Percentiles rank a stretch among this genome's conserved stretches.
Evolutionary conservation across 495 filamentous ascomycete genomes (phyloP).

Genomic region (Penicillium paradoxum): DNA sequence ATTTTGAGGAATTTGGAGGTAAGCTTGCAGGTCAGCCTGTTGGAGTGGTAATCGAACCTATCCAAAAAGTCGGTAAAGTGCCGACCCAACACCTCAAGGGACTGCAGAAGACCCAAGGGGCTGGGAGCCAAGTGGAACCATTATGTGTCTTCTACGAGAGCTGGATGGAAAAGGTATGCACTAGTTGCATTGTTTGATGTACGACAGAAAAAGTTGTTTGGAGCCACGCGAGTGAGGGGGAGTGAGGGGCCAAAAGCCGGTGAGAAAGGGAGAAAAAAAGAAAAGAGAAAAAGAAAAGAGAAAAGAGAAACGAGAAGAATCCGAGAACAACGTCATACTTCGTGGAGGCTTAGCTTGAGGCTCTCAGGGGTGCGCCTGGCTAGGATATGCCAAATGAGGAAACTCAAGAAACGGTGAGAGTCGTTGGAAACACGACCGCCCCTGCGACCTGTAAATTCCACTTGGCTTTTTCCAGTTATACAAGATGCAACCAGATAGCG

Average conservation of each 20-base stretch:
- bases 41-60: conserved; percentile 8
- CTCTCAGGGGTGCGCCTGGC: conserved; percentile 4
- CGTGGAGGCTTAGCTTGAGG: conserved; percentile 1
- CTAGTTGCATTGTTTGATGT: conserved; percentile 16
- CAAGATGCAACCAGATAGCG: neutral
- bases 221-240: conserved; percentile 20
- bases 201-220: conserved; percentile 16
- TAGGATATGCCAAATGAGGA: conserved; percentile 2
- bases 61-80: conserved; percentile 28
- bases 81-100: conserved; percentile 23
- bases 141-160: conserved; percentile 9
- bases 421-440: conserved; percentile 1
- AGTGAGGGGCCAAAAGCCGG: conserved; percentile 23
- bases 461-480: neutral
- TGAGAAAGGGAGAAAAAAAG: conserved; percentile 11
- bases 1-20: neutral
- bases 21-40: too few species aligned
- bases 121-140: conserved; percentile 23
- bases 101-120: conserved; percentile 24
- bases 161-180: conserved; percentile 7
- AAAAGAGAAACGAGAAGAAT: neutral
- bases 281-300: neutral
- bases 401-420: conserved; percentile 10
- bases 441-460: neutral
- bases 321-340: conserved; percentile 3